phyloP scores from a whole-genome alignment of 345 rosid species.

The Garcia nutans region DNA sequence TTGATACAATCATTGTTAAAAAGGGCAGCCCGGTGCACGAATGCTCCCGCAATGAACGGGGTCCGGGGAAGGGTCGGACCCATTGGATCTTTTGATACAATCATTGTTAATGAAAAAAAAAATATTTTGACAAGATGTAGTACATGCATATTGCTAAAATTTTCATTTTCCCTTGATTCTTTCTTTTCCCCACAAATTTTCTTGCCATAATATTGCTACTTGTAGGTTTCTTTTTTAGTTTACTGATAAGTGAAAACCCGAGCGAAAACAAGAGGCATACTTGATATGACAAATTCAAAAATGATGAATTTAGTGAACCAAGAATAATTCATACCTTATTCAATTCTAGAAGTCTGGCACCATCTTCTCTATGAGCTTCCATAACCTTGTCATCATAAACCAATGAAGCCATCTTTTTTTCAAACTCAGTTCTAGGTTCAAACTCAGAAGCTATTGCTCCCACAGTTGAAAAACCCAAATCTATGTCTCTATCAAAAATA shows the following conservation, averaged over 20 bases:
- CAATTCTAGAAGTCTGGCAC: conserved; percentile 78
- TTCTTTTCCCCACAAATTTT: too few species aligned
- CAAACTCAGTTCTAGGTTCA: conserved; percentile 89
- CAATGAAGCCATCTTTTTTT: conserved; percentile 82
- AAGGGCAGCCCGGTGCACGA: too few species aligned
- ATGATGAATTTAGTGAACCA: neutral
- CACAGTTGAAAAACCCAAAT: conserved; percentile 74
- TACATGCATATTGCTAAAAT: neutral
- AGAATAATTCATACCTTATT: conserved; percentile 51
- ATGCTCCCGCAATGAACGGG: too few species aligned
- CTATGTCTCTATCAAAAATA: conserved; percentile 65
- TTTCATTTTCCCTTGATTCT: too few species aligned
- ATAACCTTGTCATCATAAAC: conserved; percentile 54
- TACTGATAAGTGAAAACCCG: neutral
- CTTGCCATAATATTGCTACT: too few species aligned
- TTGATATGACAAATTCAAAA: conserved; percentile 1
- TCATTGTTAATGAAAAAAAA: neutral
- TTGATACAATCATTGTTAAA: neutral
- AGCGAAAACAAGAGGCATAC: neutral
- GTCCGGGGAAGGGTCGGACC: too few species aligned
- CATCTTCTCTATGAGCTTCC: conserved; percentile 84
- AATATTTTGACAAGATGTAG: neutral
- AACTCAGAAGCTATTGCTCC: conserved; percentile 93
- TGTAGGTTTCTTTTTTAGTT: too few species aligned
- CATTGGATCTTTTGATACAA: too few species aligned